Evolutionary conservation across 2,329 filamentous ascomycete species (phyloP), one percentile per base, ranked within the genome.

Genomic region (Apiospora koreana): DNA sequence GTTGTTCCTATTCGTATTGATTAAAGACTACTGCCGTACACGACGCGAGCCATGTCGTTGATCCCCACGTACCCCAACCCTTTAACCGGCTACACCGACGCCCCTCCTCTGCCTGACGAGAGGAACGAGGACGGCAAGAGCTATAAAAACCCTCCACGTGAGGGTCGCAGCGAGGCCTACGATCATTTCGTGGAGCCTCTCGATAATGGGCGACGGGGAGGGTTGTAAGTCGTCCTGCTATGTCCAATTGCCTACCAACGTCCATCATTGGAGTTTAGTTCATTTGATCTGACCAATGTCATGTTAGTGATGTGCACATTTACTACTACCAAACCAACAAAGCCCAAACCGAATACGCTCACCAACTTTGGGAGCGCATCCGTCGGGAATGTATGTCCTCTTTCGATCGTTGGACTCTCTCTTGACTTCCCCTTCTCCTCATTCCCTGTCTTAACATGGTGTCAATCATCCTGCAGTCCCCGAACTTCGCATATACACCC

Each of bases 401-500:
- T 62, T 50, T n/a, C n/a, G n/a, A n/a, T n/a, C n/a, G n/a, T n/a
- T n/a, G n/a, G n/a, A 68, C 12, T 64, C 25, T n/a, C 25, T 14
- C 62, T 38, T 23, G n/a, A 9, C 8, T 12, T 14, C 16, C 2
- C 2, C 31, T 50, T 31, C 72, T 9, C 46, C 23, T 46, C 65
- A 50, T 46, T 48, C 12, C 14, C 70, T 43, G 54, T 41, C 12
- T 64, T 64, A 45, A 16, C 35, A 35, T 35, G 8, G 8, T 14
- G 31, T 42, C n/a, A 14, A 3, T 45, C 31, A 21, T 16, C 28
- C 12, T 21, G 10, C 18, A 94, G 93, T 97, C 77, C 94, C 94
- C 10, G 94, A 97, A 79, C 85, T 97, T 23, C 88, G 94, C 69
- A 92, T 97, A 75, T 97, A 97, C 79, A 85, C 81, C 18, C 84